Conservation (phyloP, 352 stramenopile genomes). For the Phytophthora capsici region DNA sequence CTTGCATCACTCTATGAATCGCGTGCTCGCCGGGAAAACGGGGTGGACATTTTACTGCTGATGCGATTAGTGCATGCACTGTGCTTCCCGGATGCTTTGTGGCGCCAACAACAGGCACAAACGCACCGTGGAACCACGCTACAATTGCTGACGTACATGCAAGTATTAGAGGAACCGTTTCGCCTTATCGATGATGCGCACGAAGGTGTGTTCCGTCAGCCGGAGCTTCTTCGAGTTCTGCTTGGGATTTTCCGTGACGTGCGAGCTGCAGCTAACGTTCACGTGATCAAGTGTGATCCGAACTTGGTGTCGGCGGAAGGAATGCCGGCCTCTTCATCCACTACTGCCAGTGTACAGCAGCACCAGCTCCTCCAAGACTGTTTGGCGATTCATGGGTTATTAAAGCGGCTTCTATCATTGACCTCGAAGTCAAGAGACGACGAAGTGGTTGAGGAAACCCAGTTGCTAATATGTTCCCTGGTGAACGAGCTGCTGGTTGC, state of each 20-base stretch:
- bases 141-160: slow-evolving; percentile 48
- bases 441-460: slow-evolving; percentile 28
- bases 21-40: slow-evolving; percentile 36
- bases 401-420: slow-evolving; percentile 39
- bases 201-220: slow-evolving; percentile 39
- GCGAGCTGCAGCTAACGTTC: slow-evolving; percentile 50
- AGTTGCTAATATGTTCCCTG: slow-evolving; percentile 30
- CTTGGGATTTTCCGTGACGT: slow-evolving; percentile 48
- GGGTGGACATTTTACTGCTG: slow-evolving; percentile 29
- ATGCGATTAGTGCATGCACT: slow-evolving; percentile 55
- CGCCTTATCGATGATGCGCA: slow-evolving; percentile 55
- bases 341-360: slow-evolving; percentile 48
- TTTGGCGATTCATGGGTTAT: slow-evolving; percentile 54
- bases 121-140: slow-evolving; percentile 17
- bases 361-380: slow-evolving; percentile 66
- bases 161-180: slow-evolving; percentile 64
- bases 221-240: slow-evolving; percentile 50
- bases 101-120: slow-evolving; percentile 42
- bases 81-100: slow-evolving; percentile 52
- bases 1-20: slow-evolving; percentile 45
- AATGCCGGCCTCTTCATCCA: slow-evolving; percentile 16
- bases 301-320: slow-evolving; percentile 34
- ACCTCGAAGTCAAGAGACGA: slow-evolving; percentile 19
- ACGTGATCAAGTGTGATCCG: slow-evolving; percentile 51
- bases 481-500: slow-evolving; percentile 50